These are phyloP conservation scores for Coemansia sp. DNA, from an alignment of 192 early-diverging fungal genomes.

Conservation along the genomic window DNA sequence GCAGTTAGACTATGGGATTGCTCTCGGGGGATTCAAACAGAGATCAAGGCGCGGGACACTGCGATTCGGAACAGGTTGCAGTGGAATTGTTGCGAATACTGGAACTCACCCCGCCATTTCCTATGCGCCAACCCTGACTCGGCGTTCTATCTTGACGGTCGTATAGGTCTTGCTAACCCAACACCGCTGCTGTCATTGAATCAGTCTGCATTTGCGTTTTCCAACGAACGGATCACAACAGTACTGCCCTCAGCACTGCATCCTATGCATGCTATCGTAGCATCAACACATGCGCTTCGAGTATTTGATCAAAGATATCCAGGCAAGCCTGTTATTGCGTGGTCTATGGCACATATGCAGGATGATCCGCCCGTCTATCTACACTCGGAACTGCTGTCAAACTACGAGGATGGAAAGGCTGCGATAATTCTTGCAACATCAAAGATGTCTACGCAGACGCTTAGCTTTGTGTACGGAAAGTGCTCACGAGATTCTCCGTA, in stretches of 20 bases:
- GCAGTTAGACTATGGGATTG: slow-evolving; percentile 41
- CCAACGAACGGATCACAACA: slow-evolving; percentile 32
- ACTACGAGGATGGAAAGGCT: slow-evolving; percentile 14
- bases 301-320: slow-evolving; percentile 46
- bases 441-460: slow-evolving; percentile 16
- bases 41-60: slow-evolving; percentile 13
- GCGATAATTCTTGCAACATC: slow-evolving; percentile 27
- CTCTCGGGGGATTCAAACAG: slow-evolving; percentile 5
- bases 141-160: slow-evolving; percentile 28
- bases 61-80: slow-evolving; percentile 10
- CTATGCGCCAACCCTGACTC: slow-evolving; percentile 29
- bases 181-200: slow-evolving; percentile 13
- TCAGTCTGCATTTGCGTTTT: slow-evolving; percentile 20
- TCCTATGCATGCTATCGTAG: slow-evolving; percentile 40
- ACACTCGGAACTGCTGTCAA: slow-evolving; percentile 14
- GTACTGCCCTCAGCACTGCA: slow-evolving; percentile 29
- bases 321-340: slow-evolving; percentile 36
- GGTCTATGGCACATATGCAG: slow-evolving; percentile 15
- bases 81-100: slow-evolving; percentile 49
- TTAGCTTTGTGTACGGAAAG: slow-evolving; percentile 32
- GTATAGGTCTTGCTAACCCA: slow-evolving; percentile 1
- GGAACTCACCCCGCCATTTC: slow-evolving; percentile 39
- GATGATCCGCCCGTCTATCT: slow-evolving; percentile 30
- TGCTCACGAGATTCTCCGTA: slow-evolving; percentile 26
- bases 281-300: slow-evolving; percentile 38